Percentiles rank a stretch among this genome's conserved stretches.
These are phyloP conservation scores for Hibiscus syriacus DNA, from an alignment of 345 rosid genomes.

Conservation along the genomic window DNA sequence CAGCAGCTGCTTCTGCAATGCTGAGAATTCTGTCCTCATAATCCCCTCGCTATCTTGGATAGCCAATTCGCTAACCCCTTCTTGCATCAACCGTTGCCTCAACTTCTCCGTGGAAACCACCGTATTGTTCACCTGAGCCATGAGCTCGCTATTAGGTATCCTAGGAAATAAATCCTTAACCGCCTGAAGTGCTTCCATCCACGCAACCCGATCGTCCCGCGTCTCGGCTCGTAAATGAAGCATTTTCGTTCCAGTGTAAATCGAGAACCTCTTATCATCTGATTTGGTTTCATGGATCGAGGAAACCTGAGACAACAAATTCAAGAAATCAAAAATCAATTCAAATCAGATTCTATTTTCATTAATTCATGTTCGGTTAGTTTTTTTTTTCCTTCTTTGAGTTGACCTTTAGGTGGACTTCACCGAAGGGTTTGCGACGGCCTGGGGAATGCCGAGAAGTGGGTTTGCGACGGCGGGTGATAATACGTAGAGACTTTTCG, in stretches of 20 bases:
- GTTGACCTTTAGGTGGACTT: slow-evolving; percentile 90
- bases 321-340: not conserved
- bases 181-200: slow-evolving; percentile 91
- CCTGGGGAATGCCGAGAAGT: slow-evolving; percentile 16
- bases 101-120: slow-evolving; percentile 66
- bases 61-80: slow-evolving; percentile 61
- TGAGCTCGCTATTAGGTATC: slow-evolving; percentile 82
- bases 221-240: slow-evolving; percentile 82
- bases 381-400: not conserved
- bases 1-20: slow-evolving; percentile 59
- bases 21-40: slow-evolving; percentile 66
- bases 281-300: slow-evolving; percentile 82
- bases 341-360: not conserved
- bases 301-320: slow-evolving; percentile 33
- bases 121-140: slow-evolving; percentile 59
- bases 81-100: slow-evolving; percentile 62
- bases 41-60: slow-evolving; percentile 89
- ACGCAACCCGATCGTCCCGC: slow-evolving; percentile 61
- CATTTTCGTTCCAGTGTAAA: slow-evolving; percentile 86
- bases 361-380: not conserved
- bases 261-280: slow-evolving; percentile 92
- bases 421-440: slow-evolving; percentile 77
- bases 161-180: slow-evolving; percentile 94
- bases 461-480: slow-evolving; percentile 28
- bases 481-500: slow-evolving; percentile 62